phyloP scores from a whole-genome alignment of 192 early-diverging fungal genomes.

The Coemansia sp. region DNA sequence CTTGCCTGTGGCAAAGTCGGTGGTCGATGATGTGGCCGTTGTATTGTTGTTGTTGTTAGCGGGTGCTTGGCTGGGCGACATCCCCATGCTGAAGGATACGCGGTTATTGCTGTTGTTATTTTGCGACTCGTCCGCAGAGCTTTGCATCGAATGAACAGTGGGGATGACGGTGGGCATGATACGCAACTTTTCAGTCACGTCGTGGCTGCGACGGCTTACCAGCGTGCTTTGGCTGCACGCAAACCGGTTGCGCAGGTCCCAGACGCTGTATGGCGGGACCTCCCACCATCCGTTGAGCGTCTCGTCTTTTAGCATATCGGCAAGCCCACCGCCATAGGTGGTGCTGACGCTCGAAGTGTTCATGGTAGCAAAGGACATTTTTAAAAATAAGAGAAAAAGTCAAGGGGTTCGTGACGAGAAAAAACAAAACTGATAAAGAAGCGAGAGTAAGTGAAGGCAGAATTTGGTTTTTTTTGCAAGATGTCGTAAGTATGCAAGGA shows the following conservation, averaged over 20 bases:
- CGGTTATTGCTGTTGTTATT: constrained; percentile 16
- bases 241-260: constrained; percentile 55
- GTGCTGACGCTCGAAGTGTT: constrained; percentile 32
- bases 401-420: not conserved
- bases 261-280: constrained; percentile 50
- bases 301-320: constrained; percentile 20
- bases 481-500: constrained; percentile 7
- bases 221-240: constrained; percentile 57
- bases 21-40: constrained; percentile 7
- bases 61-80: constrained; percentile 19
- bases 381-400: not conserved
- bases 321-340: constrained; percentile 20
- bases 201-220: constrained; percentile 43
- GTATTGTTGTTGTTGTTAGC: not conserved
- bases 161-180: constrained; percentile 44
- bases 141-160: constrained; percentile 46
- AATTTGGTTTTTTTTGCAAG: not conserved
- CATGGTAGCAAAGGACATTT: constrained; percentile 21
- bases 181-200: constrained; percentile 21
- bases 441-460: not conserved
- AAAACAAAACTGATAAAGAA: not conserved
- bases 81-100: constrained; percentile 36
- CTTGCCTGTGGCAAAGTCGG: constrained; percentile 48
- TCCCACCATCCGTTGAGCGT: constrained; percentile 48
- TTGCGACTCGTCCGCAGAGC: constrained; percentile 30